Percentiles rank a stretch among this genome's conserved stretches.
phyloP scores from a whole-genome alignment of 2,329 filamentous ascomycete genomes.

The Penicillium sp. region DNA sequence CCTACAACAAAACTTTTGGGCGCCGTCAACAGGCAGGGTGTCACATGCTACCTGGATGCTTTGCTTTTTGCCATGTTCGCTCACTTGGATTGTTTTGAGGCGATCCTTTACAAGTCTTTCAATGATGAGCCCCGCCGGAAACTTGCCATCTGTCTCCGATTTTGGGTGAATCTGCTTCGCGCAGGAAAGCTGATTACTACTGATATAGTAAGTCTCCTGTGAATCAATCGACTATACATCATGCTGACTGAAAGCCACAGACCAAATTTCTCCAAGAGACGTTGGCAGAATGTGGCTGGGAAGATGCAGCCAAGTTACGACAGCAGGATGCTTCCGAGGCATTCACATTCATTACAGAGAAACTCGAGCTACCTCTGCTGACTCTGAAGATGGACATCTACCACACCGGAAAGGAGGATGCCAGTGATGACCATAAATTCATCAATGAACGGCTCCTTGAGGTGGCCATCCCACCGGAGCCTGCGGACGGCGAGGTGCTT shows the following conservation, averaged over 20 bases:
- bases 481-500: conserved; percentile 59
- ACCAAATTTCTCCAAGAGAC: conserved; percentile 77
- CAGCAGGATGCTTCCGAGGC: conserved; percentile 96
- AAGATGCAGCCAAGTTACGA: conserved; percentile 65
- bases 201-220: conserved; percentile 59
- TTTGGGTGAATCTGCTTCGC: conserved; percentile 91
- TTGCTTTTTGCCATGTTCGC: conserved; percentile 95
- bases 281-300: conserved; percentile 81
- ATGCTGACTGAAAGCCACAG: conserved; percentile 38
- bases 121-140: conserved; percentile 65
- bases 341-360: conserved; percentile 90
- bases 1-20: conserved; percentile 68
- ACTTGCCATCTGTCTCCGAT: conserved; percentile 68
- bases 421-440: conserved; percentile 86
- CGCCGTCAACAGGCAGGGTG: conserved; percentile 74
- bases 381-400: conserved; percentile 92
- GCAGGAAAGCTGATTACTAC: conserved; percentile 77
- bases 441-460: conserved; percentile 87
- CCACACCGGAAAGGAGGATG: conserved; percentile 77
- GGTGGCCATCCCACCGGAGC: conserved; percentile 75
- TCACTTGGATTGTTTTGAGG: conserved; percentile 82
- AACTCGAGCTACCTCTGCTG: conserved; percentile 76
- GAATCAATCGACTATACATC: conserved; percentile 3
- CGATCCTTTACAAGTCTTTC: conserved; percentile 76
- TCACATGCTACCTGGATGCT: conserved; percentile 93